Evolutionary conservation across 768 basidiomycete genomes (phyloP).

Genomic region (Clitopilus hobsonii): DNA sequence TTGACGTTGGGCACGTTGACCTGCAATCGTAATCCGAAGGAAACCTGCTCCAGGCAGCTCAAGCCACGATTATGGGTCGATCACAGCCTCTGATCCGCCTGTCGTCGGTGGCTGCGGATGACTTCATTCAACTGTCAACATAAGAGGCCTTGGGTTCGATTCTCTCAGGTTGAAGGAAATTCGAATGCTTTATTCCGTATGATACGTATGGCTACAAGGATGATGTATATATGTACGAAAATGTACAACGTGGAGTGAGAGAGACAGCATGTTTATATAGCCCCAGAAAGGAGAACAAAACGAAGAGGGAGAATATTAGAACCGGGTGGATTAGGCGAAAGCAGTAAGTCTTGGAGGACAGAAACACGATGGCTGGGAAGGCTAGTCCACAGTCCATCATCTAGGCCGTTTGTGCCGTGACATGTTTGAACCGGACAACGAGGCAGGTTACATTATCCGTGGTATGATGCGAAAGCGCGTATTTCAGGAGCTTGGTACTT

Average conservation of each 20-base stretch:
- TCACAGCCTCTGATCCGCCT: background rate
- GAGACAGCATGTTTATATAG: too few relatives aligned
- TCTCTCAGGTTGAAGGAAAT: background rate
- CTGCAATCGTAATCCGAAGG: constrained; percentile 1
- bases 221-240: too few relatives aligned
- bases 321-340: background rate
- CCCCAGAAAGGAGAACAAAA: background rate
- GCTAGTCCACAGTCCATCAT: background rate
- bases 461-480: constrained; percentile 85
- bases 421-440: constrained; percentile 75
- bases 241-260: too few relatives aligned
- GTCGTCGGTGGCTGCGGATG: background rate
- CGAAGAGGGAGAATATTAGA: background rate
- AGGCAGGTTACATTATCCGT: constrained; percentile 94
- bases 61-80: background rate
- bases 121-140: background rate
- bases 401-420: constrained; percentile 15
- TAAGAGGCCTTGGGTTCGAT: background rate
- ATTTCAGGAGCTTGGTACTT: constrained; percentile 66
- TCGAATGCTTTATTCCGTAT: background rate
- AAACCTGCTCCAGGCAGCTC: background rate
- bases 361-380: background rate
- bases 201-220: background rate
- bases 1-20: background rate
- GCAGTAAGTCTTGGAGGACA: background rate